phyloP scores from a whole-genome alignment of 257 asterid species.

The Solanum virginianum region DNA sequence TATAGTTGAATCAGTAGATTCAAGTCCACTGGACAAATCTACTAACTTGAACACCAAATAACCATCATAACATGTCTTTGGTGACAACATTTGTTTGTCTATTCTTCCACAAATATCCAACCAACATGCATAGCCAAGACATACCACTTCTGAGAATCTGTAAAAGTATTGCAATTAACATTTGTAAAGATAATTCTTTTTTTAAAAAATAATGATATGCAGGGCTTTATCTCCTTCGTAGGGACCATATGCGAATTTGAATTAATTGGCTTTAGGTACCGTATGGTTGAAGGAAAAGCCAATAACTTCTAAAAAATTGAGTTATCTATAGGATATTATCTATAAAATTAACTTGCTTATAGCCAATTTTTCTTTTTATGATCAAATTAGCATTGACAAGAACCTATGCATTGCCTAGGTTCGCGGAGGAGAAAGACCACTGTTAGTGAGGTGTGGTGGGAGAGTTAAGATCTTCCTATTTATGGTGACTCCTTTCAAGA shows the following conservation, averaged over 20 bases:
- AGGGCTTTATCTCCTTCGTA: background rate
- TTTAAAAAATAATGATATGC: background rate
- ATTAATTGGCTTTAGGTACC: background rate
- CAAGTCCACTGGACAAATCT: constrained; percentile 23
- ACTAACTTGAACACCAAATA: constrained; percentile 32
- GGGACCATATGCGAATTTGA: background rate
- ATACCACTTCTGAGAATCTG: constrained; percentile 36
- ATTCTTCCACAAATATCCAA: constrained; percentile 44
- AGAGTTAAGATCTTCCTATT: background rate
- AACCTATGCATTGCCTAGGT: background rate
- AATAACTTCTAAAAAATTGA: no score
- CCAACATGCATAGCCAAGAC: constrained; percentile 38
- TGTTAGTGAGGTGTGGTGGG: background rate
- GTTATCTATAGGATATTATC: background rate
- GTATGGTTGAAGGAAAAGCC: background rate
- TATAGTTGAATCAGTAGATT: constrained; percentile 17
- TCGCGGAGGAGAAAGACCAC: no score
- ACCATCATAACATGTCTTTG: constrained; percentile 23
- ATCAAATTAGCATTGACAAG: background rate
- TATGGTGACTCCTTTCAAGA: background rate
- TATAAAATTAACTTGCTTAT: background rate
- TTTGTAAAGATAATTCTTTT: no score
- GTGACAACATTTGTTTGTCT: constrained; percentile 13
- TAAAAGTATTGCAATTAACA: background rate
- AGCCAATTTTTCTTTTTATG: no score